phyloP scores from a whole-genome alignment of 2,329 filamentous ascomycete species.

The Ophiostoma montium region DNA sequence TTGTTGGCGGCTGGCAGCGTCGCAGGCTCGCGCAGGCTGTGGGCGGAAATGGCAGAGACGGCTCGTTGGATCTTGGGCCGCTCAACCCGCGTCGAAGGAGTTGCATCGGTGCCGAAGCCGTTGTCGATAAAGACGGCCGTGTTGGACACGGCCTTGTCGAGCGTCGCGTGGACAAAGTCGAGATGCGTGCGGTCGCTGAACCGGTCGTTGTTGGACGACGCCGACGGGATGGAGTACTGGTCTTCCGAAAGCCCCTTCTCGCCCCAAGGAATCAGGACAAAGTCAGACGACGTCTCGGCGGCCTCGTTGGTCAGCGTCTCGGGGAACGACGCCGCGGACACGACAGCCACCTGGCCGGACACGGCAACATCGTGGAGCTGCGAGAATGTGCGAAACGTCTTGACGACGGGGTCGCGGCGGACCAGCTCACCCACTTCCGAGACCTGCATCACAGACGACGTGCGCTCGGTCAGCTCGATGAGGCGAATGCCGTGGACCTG shows the following conservation, averaged over 20 bases:
- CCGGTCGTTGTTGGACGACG: slow-evolving; percentile 37
- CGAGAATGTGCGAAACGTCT: slow-evolving; percentile 80
- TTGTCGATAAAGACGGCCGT: slow-evolving; percentile 71
- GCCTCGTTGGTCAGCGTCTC: slow-evolving; percentile 62
- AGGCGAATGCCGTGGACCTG: slow-evolving; percentile 76
- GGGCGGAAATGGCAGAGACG: slow-evolving; percentile 43
- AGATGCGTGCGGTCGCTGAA: slow-evolving; percentile 52
- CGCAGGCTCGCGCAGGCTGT: slow-evolving; percentile 41
- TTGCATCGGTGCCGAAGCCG: slow-evolving; percentile 24
- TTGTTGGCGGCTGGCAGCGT: slow-evolving; percentile 48
- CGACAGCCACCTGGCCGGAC: slow-evolving; percentile 66
- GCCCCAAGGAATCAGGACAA: slow-evolving; percentile 81
- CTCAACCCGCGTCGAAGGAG: slow-evolving; percentile 16
- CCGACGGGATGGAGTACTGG: slow-evolving; percentile 25
- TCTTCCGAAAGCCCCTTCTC: slow-evolving; percentile 66
- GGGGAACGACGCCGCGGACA: slow-evolving; percentile 64
- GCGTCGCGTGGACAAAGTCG: slow-evolving; percentile 55
- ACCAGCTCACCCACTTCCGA: slow-evolving; percentile 63
- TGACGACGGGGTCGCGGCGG: slow-evolving; percentile 66
- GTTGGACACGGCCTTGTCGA: slow-evolving; percentile 50
- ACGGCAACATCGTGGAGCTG: slow-evolving; percentile 72
- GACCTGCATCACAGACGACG: slow-evolving; percentile 90
- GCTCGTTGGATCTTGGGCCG: slow-evolving; percentile 30
- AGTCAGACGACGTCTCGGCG: slow-evolving; percentile 53
- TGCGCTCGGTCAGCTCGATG: slow-evolving; percentile 77